Evolutionary conservation across 1,284 basidiomycete species (phyloP).

Genomic region (Xanthoconium separans): DNA sequence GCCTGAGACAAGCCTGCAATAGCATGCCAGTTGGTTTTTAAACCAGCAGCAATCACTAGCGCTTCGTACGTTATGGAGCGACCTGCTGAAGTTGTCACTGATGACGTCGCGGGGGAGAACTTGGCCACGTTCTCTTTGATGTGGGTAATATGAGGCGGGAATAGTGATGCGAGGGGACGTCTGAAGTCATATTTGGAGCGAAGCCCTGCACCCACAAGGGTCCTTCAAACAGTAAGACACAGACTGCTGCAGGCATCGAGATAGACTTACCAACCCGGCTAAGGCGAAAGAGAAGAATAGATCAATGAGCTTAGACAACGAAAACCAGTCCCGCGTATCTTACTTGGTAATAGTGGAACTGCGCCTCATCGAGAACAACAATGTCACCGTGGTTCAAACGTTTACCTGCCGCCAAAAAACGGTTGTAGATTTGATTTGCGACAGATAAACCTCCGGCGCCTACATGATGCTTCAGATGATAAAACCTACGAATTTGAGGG

Average conservation of each 20-base stretch:
- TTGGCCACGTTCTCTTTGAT: slow-evolving; percentile 73
- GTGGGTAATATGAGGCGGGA: slow-evolving; percentile 74
- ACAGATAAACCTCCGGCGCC: slow-evolving; percentile 78
- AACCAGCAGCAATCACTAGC: slow-evolving; percentile 86
- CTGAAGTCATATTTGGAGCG: slow-evolving; percentile 68
- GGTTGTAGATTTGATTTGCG: slow-evolving; percentile 81
- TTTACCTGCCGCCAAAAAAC: slow-evolving; percentile 71
- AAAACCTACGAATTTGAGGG: neutral
- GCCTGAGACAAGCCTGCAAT: slow-evolving; percentile 82
- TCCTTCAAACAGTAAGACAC: slow-evolving; percentile 52
- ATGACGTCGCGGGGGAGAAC: slow-evolving; percentile 77
- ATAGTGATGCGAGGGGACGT: slow-evolving; percentile 64
- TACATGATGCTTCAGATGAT: slow-evolving; percentile 26
- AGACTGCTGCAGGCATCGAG: neutral
- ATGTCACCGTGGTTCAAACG: slow-evolving; percentile 74
- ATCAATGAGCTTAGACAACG: slow-evolving; percentile 8
- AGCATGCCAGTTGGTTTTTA: slow-evolving; percentile 82
- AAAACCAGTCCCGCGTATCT: slow-evolving; percentile 7
- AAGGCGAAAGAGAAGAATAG: neutral
- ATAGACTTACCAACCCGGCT: slow-evolving; percentile 74
- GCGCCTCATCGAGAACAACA: slow-evolving; percentile 77
- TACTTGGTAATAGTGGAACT: slow-evolving; percentile 80
- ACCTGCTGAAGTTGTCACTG: slow-evolving; percentile 71
- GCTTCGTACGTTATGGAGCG: slow-evolving; percentile 80
- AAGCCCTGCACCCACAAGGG: slow-evolving; percentile 88